A percentile compares a stretch with the other conserved stretches of the same genome.
Evolutionary conservation across 495 filamentous ascomycete species (phyloP).

Genomic region (Umbilicaria muhlenbergii): DNA sequence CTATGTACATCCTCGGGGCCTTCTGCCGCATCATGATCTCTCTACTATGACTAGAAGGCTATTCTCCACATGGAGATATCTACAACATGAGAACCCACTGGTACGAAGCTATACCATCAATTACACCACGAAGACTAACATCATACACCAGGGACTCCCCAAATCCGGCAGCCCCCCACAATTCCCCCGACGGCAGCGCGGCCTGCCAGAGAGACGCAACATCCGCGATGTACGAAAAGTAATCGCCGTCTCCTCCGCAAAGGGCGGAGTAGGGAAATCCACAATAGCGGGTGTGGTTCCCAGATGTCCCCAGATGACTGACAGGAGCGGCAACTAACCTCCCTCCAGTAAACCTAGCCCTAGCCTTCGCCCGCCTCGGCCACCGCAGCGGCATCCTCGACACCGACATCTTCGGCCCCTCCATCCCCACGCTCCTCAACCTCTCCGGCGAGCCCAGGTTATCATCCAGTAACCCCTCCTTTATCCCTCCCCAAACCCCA

Average conservation of each 20-base stretch:
- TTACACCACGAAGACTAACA: not conserved
- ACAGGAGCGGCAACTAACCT: constrained; percentile 1
- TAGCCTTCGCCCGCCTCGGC: constrained; percentile 68
- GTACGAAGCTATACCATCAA: constrained; percentile 28
- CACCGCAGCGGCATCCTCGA: constrained; percentile 78
- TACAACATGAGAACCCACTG: constrained; percentile 85
- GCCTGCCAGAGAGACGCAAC: constrained; percentile 62
- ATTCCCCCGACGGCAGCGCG: constrained; percentile 68
- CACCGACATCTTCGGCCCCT: constrained; percentile 92
- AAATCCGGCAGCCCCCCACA: constrained; percentile 53
- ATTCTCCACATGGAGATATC: constrained; percentile 45
- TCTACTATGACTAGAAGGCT: constrained; percentile 36
- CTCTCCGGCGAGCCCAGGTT: constrained; percentile 58
- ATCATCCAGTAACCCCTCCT: constrained; percentile 32
- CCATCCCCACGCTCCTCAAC: constrained; percentile 79
- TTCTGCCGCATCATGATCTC: not conserved
- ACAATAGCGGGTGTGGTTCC: constrained; percentile 58
- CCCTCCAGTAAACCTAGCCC: constrained; percentile 60
- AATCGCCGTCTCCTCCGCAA: constrained; percentile 85
- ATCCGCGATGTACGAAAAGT: constrained; percentile 76
- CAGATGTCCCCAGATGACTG: not conserved
- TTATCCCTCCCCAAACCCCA: constrained; percentile 4
- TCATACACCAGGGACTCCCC: constrained; percentile 54
- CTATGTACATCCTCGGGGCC: too few species aligned
- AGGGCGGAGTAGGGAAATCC: constrained; percentile 92